Evolutionary conservation across 2,329 filamentous ascomycete genomes (phyloP).

Genomic region (Penicillium olsonii): DNA sequence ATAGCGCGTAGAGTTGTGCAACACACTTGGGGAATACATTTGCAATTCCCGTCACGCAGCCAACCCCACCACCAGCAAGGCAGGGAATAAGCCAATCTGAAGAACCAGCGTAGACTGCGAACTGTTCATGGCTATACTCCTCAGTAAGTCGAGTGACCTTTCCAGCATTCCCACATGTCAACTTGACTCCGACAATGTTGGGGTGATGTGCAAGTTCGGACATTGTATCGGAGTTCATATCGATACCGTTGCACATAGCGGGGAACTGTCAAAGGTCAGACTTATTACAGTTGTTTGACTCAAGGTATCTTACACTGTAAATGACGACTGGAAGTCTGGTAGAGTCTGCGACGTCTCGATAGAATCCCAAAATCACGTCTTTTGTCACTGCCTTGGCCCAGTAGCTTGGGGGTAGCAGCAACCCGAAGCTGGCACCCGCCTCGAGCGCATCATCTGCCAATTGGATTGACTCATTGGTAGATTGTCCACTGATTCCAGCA

Average conservation of each 20-base stretch:
- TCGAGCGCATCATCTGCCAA: conserved; percentile 40
- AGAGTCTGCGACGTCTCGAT: conserved; percentile 40
- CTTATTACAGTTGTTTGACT: conserved; percentile 9
- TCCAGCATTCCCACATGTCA: conserved; percentile 34
- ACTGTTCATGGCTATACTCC: conserved; percentile 41
- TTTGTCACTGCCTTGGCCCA: conserved; percentile 41
- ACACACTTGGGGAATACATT: conserved; percentile 51
- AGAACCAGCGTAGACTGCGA: conserved; percentile 48
- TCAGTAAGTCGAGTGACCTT: conserved; percentile 35
- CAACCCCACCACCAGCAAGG: conserved; percentile 43
- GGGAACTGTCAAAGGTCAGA: conserved; percentile 36
- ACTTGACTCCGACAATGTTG: conserved; percentile 38
- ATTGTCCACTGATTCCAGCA: conserved; percentile 43
- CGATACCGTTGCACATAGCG: conserved; percentile 41
- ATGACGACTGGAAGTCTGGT: conserved; percentile 45
- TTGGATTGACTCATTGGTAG: conserved; percentile 45
- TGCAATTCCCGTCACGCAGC: conserved; percentile 50
- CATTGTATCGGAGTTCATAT: conserved; percentile 42
- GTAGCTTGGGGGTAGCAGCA: conserved; percentile 45
- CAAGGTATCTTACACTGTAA: conserved; percentile 45
- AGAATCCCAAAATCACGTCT: conserved; percentile 40
- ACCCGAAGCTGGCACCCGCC: conserved; percentile 43
- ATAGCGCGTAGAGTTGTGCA: conserved; percentile 45
- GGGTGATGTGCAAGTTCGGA: conserved; percentile 28
- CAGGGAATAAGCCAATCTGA: conserved; percentile 49